Evolutionary conservation across 352 stramenopile genomes (phyloP).

Genomic region (Globisporangium middletonii): DNA sequence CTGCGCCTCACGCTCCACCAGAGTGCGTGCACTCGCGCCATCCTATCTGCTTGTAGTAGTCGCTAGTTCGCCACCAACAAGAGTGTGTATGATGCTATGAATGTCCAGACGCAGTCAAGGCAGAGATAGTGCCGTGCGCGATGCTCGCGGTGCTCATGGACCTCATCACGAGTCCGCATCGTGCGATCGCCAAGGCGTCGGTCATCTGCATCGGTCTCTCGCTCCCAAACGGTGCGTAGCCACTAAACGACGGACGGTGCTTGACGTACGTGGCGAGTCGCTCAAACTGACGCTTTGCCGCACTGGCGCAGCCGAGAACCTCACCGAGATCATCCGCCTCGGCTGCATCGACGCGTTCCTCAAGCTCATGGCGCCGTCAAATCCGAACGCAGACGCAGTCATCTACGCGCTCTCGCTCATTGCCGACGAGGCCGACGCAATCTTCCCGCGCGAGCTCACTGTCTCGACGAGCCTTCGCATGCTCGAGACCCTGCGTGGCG

Average conservation of each 20-base stretch:
- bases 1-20: slow-evolving; percentile 41
- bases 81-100: background rate
- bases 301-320: slow-evolving; percentile 35
- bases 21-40: slow-evolving; percentile 20
- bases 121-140: slow-evolving; percentile 19
- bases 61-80: background rate
- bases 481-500: slow-evolving; percentile 59
- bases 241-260: background rate
- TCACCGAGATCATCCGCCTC: slow-evolving; percentile 41
- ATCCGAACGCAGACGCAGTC: slow-evolving; percentile 37
- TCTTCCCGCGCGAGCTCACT: slow-evolving; percentile 48
- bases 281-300: background rate
- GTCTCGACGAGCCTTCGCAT: slow-evolving; percentile 27
- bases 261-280: background rate
- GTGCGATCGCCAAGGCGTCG: slow-evolving; percentile 36
- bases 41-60: too few relatives aligned
- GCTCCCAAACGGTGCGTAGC: slow-evolving; percentile 41
- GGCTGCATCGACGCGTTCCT: slow-evolving; percentile 54
- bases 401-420: slow-evolving; percentile 53
- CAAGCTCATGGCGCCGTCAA: slow-evolving; percentile 34
- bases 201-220: slow-evolving; percentile 50
- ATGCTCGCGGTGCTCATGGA: slow-evolving; percentile 39
- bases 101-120: slow-evolving; percentile 28
- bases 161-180: slow-evolving; percentile 29
- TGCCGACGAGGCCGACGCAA: slow-evolving; percentile 40